phyloP scores from a whole-genome alignment of 164 flowering plant species.

The Sextonia rubra region DNA sequence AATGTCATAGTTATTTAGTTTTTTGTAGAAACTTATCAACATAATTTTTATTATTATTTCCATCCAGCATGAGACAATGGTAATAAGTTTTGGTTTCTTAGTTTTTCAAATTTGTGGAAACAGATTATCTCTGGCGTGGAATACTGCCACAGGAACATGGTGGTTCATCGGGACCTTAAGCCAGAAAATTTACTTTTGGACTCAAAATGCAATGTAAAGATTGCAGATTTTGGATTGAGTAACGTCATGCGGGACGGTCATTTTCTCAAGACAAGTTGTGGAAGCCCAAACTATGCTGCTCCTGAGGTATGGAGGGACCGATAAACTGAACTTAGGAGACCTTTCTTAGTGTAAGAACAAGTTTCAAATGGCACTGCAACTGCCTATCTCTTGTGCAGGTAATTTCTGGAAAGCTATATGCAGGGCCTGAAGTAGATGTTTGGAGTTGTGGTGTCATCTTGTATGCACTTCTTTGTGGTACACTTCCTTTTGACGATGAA shows the following conservation, averaged over 20 bases:
- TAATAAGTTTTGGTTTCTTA: background rate
- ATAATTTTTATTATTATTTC: no score
- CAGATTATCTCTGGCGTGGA: slow-evolving; percentile 45
- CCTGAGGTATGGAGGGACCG: slow-evolving; percentile 30
- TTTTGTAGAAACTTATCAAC: no score
- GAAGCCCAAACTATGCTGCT: slow-evolving; percentile 50
- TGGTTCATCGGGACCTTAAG: slow-evolving; percentile 48
- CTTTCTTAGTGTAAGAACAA: background rate
- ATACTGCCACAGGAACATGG: slow-evolving; percentile 45
- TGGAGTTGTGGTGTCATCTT: slow-evolving; percentile 52
- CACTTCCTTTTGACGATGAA: slow-evolving; percentile 48
- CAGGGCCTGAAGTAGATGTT: slow-evolving; percentile 41
- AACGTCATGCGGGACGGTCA: slow-evolving; percentile 43
- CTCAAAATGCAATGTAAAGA: slow-evolving; percentile 36
- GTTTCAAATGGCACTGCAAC: background rate
- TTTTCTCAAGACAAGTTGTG: slow-evolving; percentile 44
- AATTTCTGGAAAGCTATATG: slow-evolving; percentile 34
- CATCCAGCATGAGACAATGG: background rate
- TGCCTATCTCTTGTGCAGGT: slow-evolving; percentile 22
- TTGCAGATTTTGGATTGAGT: slow-evolving; percentile 45
- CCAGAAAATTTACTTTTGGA: slow-evolving; percentile 44
- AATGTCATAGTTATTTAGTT: no score
- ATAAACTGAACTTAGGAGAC: background rate
- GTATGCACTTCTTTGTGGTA: slow-evolving; percentile 46
- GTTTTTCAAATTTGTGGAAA: slow-evolving; percentile 2